phyloP scores from a whole-genome alignment of 371 early-diverging fungal genomes.

The Lichtheimia corymbifera region DNA sequence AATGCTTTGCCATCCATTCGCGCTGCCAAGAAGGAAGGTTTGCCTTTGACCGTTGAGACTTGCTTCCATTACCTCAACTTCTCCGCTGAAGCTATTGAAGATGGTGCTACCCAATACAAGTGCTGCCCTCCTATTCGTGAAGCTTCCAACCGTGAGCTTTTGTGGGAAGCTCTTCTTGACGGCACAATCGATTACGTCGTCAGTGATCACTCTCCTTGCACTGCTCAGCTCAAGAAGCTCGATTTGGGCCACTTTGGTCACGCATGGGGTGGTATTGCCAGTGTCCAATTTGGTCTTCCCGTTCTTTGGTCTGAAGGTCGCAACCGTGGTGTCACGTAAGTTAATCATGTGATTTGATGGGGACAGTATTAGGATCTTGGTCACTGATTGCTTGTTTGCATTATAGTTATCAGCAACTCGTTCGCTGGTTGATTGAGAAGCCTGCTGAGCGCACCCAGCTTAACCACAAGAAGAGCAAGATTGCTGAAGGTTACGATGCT shows the following conservation, averaged over 20 bases:
- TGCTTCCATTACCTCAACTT: constrained; percentile 82
- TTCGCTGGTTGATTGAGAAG: constrained; percentile 65
- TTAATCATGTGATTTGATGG: background rate
- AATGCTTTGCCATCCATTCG: constrained; percentile 75
- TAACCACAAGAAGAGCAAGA: constrained; percentile 65
- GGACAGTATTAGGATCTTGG: no score
- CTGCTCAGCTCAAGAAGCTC: constrained; percentile 71
- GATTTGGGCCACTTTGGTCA: constrained; percentile 73
- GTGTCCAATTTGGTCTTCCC: constrained; percentile 80
- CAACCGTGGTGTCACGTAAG: constrained; percentile 57
- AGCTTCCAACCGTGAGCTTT: constrained; percentile 64
- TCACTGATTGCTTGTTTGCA: no score
- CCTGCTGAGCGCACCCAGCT: constrained; percentile 69
- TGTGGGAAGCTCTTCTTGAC: constrained; percentile 78
- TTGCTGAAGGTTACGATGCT: constrained; percentile 69
- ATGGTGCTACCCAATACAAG: constrained; percentile 80
- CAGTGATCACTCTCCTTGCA: constrained; percentile 85
- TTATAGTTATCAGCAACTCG: constrained; percentile 59
- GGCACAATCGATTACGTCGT: constrained; percentile 84
- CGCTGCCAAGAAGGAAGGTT: constrained; percentile 69
- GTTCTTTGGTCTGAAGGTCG: constrained; percentile 82
- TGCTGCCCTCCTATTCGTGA: constrained; percentile 88
- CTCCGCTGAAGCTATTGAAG: constrained; percentile 68
- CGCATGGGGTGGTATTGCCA: constrained; percentile 87
- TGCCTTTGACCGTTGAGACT: constrained; percentile 78